Conservation (phyloP, 2,329 filamentous ascomycete genomes). For the Pezicula radicicola region DNA sequence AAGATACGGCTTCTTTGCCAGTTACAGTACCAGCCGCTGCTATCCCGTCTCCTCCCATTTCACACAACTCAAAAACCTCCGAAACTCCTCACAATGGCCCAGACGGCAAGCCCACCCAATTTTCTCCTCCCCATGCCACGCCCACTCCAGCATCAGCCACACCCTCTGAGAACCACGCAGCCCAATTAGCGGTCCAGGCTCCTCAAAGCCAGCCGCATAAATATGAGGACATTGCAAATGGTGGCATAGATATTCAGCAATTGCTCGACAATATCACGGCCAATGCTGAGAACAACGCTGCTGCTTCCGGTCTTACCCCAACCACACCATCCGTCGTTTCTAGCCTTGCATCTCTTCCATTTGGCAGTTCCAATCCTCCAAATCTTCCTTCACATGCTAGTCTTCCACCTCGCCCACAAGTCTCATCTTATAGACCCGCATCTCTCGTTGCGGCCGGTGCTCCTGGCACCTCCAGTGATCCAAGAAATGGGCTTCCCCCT, state of each 20-base stretch:
- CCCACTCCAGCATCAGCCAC: constrained; percentile 7
- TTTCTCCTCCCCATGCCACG: constrained; percentile 11
- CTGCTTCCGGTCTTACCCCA: constrained; percentile 7
- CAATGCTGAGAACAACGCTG: constrained; percentile 30
- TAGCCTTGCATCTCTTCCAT: constrained; percentile 18
- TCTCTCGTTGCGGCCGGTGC: constrained; percentile 28
- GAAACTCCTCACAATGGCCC: constrained; percentile 11
- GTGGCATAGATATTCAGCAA: constrained; percentile 32
- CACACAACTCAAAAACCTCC: constrained; percentile 13
- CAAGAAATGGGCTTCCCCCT: constrained; percentile 28
- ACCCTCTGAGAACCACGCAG: constrained; percentile 13
- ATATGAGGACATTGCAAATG: constrained; percentile 26
- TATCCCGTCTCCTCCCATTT: constrained; percentile 9
- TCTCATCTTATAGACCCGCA: constrained; percentile 26
- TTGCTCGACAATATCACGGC: constrained; percentile 33
- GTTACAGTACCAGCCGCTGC: constrained; percentile 18
- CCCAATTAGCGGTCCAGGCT: constrained; percentile 13
- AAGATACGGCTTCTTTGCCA: constrained; percentile 21
- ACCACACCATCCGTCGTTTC: constrained; percentile 16
- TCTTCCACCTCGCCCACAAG: constrained; percentile 31
- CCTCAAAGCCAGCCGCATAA: constrained; percentile 14
- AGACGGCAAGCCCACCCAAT: constrained; percentile 16
- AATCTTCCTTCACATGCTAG: constrained; percentile 29
- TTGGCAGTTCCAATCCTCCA: constrained; percentile 21
- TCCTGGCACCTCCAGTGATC: constrained; percentile 29